Evolutionary conservation across 352 stramenopile species (phyloP), one percentile per base, ranked within the genome.

Genomic region (Globisporangium cylindrosporum): DNA sequence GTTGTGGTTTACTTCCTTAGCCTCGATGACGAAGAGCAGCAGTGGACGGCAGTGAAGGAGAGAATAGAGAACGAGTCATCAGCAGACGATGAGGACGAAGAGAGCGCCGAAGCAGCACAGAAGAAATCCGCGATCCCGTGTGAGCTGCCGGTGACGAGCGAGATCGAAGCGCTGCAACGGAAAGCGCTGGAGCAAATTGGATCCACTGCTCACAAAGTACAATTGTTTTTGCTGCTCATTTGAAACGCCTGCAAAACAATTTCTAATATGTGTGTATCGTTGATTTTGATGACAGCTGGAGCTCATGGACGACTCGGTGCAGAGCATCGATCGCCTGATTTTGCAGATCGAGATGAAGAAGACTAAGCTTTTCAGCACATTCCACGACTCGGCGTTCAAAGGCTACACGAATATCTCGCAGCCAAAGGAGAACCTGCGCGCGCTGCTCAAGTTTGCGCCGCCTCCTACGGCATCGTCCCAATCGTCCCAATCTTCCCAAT

Each of bases 371-470:
- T 94, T 94, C 64, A 68, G 75, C 14, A 73, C 84, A n/a, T 93
- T 90, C 73, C 83, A 92, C 66, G 79, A 80, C 62, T 88, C 80
- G 59, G 84, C 81, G 27, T 94, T 94, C 70, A 90, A 91, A 70
- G 84, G 82, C 57, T 94, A 94, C 66, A 70, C 72, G 0, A 80
- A 90, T 63, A 64, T 88, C 10, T 62, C 82, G 27, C 73, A 82
- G 12, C 82, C 86, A 3, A 93, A 94, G 70, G 86, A 94, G 58
- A 87, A 73, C 36, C 74, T 92, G 41, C 79, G 82, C 38, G 78
- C 84, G 25, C 67, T 92, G 68, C 78, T 92, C 34, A 72, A 76
- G 60, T 68, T 76, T 34, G 54, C 59, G 10, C 57, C 65, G 27
- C 58, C 65, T 36, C 18, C 51, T 7, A 12, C 38, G 32, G 27